These are phyloP conservation scores for Trifolium repens DNA, from an alignment of 306 rosid species.

Conservation along the genomic window DNA sequence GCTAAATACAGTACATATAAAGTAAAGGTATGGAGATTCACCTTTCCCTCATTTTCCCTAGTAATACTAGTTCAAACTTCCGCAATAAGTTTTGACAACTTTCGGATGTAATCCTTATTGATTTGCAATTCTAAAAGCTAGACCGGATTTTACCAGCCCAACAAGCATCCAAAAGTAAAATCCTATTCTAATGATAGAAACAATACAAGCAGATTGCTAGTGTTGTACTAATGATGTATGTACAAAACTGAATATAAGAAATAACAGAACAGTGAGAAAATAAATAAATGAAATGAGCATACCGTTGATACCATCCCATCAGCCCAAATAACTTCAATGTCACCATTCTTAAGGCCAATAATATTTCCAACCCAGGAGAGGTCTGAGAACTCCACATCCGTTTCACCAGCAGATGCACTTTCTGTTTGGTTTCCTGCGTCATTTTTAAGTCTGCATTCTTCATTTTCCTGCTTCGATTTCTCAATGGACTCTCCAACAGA, in stretches of 20 bases:
- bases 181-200: slow-evolving; percentile 7
- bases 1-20: slow-evolving; percentile 4
- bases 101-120: slow-evolving; percentile 15
- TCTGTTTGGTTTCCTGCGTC: slow-evolving; percentile 45
- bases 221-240: slow-evolving; percentile 19
- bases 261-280: not conserved
- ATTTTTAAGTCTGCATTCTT: slow-evolving; percentile 45
- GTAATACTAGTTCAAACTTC: slow-evolving; percentile 25
- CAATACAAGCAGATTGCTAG: slow-evolving; percentile 37
- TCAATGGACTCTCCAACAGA: slow-evolving; percentile 53
- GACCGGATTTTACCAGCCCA: slow-evolving; percentile 3
- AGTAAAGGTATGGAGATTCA: slow-evolving; percentile 17
- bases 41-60: slow-evolving; percentile 25
- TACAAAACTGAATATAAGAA: slow-evolving; percentile 38
- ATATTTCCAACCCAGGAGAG: slow-evolving; percentile 99
- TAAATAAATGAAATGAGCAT: slow-evolving; percentile 47
- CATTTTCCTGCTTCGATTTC: slow-evolving; percentile 56
- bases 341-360: slow-evolving; percentile 88
- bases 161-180: slow-evolving; percentile 33
- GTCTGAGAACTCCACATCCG: slow-evolving; percentile 63
- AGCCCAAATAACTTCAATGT: slow-evolving; percentile 99
- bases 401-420: slow-evolving; percentile 51
- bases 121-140: slow-evolving; percentile 1
- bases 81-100: slow-evolving; percentile 32
- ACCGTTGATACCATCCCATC: slow-evolving; percentile 98